These are phyloP conservation scores for Nadsonia starkeyi-henricii DNA, from an alignment of 1,139 yeast species.

Conservation along the genomic window DNA sequence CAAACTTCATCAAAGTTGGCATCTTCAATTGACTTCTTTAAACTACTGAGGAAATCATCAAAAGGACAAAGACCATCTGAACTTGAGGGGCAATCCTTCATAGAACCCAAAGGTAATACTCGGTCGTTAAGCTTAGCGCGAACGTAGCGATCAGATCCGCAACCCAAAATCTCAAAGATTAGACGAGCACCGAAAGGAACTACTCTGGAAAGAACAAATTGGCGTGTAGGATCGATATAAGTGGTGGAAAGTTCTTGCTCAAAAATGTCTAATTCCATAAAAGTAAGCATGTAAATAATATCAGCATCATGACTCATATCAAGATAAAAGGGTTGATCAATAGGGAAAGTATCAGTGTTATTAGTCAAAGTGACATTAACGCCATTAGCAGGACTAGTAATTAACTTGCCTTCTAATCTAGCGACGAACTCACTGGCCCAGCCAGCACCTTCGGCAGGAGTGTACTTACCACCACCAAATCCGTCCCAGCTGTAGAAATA, in stretches of 20 bases:
- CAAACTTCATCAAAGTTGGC: slow-evolving; percentile 25
- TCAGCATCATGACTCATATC: slow-evolving; percentile 32
- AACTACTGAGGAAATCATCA: slow-evolving; percentile 21
- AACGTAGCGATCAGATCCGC: slow-evolving; percentile 19
- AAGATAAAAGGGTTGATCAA: slow-evolving; percentile 28
- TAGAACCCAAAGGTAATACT: slow-evolving; percentile 25
- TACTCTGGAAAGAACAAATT: slow-evolving; percentile 27
- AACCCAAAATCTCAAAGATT: slow-evolving; percentile 25
- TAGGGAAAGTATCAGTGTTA: slow-evolving; percentile 23
- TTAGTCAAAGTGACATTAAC: slow-evolving; percentile 25
- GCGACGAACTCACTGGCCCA: slow-evolving; percentile 27
- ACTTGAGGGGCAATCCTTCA: slow-evolving; percentile 23
- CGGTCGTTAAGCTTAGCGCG: slow-evolving; percentile 28
- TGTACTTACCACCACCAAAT: slow-evolving; percentile 26
- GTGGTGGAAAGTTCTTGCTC: slow-evolving; percentile 22
- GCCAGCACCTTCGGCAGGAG: slow-evolving; percentile 29
- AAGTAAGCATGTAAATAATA: slow-evolving; percentile 26
- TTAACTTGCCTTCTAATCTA: slow-evolving; percentile 19
- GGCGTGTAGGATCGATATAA: slow-evolving; percentile 25
- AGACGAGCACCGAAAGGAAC: slow-evolving; percentile 31
- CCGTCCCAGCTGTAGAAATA: slow-evolving; percentile 28
- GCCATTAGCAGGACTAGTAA: slow-evolving; percentile 18
- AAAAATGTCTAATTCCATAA: slow-evolving; percentile 25
- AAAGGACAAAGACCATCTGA: slow-evolving; percentile 25
- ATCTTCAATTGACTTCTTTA: slow-evolving; percentile 19